Evolutionary conservation across 495 filamentous ascomycete genomes (phyloP), one percentile per base, ranked within the genome.

Genomic region (Trichoderma asperelloides): DNA sequence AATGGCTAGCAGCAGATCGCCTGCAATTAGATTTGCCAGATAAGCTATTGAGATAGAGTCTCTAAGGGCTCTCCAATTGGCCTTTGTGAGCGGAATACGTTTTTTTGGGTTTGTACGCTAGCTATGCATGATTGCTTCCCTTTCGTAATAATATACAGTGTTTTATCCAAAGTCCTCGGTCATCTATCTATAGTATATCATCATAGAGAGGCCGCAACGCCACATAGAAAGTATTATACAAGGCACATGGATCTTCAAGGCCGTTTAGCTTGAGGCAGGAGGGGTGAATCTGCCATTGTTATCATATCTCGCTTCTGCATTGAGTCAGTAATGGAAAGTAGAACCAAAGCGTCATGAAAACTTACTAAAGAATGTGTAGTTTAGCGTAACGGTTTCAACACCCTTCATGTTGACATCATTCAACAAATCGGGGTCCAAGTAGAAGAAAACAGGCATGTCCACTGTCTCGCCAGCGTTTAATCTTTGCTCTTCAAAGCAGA

Each of bases 361-460:
- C 92, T 86, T 79, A 97, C 93, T 99, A 72, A 99, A 99, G 72
- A 99, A 99, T 0, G 96, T 99, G 81, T 99, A 99, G 68, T 87
- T 93, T 74, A 99, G 77, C 62, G 95, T 98, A 64, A 99, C 90
- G 27, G 91, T 95, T 78, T 97, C 92, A 71, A 99, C 92, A 0
- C 89, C 90, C 77, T 84, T 89, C 95, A 97, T 98, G 62, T 88
- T 90, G 23, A 93, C 81, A 78, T 99, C 96, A 68, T 91, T 90
- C 57, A 91, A 81, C 79, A 98, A 90, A 70, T 97, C 96, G 7
- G 96, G 96, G 74, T 99, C 96, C 72, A 99, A 90, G 77, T 96
- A 99, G 75, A 99, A 99, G 80, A 99, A 98, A 7, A 99, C 96
- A 3, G 96, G 96, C 96, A 99, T 99, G 80, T 99, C 96, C 65